Percentiles rank a stretch among this genome's conserved stretches.
phyloP scores from a whole-genome alignment of 2,329 filamentous ascomycete species.

The Trichophyton verrucosum region DNA sequence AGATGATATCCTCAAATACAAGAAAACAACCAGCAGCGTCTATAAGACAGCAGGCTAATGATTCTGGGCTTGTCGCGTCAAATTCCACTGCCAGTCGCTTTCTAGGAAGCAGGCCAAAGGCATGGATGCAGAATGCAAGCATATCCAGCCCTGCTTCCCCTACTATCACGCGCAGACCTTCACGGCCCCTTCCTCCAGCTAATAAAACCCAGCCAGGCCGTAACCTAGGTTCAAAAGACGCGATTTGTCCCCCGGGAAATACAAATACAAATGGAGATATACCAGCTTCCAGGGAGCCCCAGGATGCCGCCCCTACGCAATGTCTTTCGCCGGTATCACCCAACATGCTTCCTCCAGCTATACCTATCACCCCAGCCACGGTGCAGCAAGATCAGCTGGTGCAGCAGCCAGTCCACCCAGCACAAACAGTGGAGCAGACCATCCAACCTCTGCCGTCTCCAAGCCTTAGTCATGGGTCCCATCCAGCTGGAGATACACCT shows the following conservation, averaged over 20 bases:
- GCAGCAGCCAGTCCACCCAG: neutral
- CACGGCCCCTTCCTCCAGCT: neutral
- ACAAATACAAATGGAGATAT: neutral
- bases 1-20: neutral
- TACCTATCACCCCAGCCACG: neutral
- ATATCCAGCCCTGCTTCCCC: neutral
- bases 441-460: conserved; percentile 5
- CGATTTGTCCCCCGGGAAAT: neutral
- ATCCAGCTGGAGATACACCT: neutral
- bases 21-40: neutral
- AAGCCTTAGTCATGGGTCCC: neutral
- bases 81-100: conserved; percentile 32
- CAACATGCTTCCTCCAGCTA: neutral
- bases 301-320: neutral
- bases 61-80: conserved; percentile 13
- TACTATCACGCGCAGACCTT: neutral
- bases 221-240: neutral
- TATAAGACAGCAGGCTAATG: neutral
- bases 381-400: neutral
- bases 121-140: conserved; percentile 26
- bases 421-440: neutral
- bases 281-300: neutral
- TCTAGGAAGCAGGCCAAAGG: conserved; percentile 25
- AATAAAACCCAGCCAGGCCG: neutral
- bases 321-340: neutral